Conservation (phyloP, 2,329 filamentous ascomycete species). For the Colletotrichum liriopes region DNA sequence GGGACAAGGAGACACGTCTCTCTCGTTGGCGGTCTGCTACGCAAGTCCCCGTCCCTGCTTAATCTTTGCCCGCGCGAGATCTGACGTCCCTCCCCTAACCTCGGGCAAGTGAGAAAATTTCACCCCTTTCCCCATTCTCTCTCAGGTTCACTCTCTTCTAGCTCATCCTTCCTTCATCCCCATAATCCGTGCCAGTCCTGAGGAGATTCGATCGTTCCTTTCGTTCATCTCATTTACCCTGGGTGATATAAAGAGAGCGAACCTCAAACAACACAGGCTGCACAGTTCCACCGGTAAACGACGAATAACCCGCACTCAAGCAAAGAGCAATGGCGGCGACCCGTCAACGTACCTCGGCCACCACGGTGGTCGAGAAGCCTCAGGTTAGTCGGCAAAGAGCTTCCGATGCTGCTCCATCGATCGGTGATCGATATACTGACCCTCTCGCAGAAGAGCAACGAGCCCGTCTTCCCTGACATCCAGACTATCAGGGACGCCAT, state of each 20-base stretch:
- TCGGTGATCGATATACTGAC: conserved; percentile 11
- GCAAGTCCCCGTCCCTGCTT: background rate
- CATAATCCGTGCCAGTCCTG: conserved; percentile 1
- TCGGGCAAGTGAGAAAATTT: conserved; percentile 34
- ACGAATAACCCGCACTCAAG: background rate
- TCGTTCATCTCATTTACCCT: conserved; percentile 31
- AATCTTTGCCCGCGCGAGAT: conserved; percentile 4
- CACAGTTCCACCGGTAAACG: background rate
- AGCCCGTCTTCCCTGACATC: conserved; percentile 60
- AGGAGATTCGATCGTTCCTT: conserved; percentile 6
- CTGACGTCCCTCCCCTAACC: conserved; percentile 15
- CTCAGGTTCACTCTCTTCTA: background rate
- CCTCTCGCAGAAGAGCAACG: conserved; percentile 25
- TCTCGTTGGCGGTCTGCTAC: conserved; percentile 31
- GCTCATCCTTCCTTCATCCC: conserved; percentile 11
- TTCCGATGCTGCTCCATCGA: conserved; percentile 21
- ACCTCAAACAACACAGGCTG: background rate
- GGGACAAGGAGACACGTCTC: conserved; percentile 32
- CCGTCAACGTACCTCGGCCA: conserved; percentile 37
- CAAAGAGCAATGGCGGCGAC: conserved; percentile 33
- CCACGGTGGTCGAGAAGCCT: conserved; percentile 42
- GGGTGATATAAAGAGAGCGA: background rate
- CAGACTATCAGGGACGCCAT: conserved; percentile 68
- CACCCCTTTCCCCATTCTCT: background rate
- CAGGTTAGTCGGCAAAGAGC: conserved; percentile 28